Conservation (phyloP, 163 green algal genomes). For the Chlamydomonas reinhardtii region DNA sequence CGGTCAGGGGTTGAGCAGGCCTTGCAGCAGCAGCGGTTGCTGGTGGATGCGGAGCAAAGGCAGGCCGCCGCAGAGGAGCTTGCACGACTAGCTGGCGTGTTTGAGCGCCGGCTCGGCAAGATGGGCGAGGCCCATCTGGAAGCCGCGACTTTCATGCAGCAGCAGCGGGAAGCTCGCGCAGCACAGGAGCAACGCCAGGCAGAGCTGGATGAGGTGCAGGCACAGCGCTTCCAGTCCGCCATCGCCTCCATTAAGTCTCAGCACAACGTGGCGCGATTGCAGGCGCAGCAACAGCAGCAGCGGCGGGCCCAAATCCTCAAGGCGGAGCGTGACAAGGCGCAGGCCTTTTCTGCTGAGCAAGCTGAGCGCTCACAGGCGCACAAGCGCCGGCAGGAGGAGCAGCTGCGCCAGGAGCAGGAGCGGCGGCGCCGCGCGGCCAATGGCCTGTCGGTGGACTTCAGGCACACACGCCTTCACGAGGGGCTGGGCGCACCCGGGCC, state of each 20-base stretch:
- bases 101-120: background rate
- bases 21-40: conserved; percentile 5
- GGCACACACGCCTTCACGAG: conserved; percentile 39
- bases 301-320: conserved; percentile 11
- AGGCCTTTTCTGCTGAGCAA: conserved; percentile 15
- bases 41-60: conserved; percentile 2
- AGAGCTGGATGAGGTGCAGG: background rate
- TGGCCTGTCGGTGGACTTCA: conserved; percentile 25
- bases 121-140: conserved; percentile 37
- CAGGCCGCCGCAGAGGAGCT: conserved; percentile 23
- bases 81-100: conserved; percentile 5
- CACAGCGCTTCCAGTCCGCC: conserved; percentile 10
- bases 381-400: conserved; percentile 5
- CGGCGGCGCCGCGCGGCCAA: conserved; percentile 9
- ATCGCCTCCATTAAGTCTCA: background rate
- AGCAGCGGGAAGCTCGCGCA: background rate
- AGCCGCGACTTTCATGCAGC: conserved; percentile 20
- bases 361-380: background rate
- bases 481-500: background rate
- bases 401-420: conserved; percentile 21
- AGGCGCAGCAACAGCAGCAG: background rate
- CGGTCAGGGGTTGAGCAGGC: background rate
- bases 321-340: conserved; percentile 25
- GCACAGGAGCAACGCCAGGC: background rate
- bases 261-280: background rate